Evolutionary conservation across 148 eudicot genomes (phyloP).

Genomic region (Tetragonia tetragonoides): DNA sequence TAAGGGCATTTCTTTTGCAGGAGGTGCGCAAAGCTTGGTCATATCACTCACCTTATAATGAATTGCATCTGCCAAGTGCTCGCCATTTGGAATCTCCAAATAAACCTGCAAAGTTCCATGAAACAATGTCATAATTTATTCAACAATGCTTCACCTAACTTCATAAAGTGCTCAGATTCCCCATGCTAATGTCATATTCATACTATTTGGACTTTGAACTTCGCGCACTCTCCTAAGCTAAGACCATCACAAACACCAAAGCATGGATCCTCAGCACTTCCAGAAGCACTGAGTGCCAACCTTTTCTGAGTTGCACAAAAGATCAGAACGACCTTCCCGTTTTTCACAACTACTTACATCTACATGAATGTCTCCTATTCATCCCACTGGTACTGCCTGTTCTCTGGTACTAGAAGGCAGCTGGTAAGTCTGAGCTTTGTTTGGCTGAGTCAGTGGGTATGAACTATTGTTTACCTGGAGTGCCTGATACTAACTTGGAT

Average conservation of each 20-base stretch:
- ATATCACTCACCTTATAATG: slow-evolving; percentile 59
- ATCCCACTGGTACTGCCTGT: not conserved
- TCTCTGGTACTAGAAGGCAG: not conserved
- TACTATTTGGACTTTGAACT: not conserved
- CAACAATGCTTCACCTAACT: not conserved
- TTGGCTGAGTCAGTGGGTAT: not conserved
- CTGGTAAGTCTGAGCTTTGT: not conserved
- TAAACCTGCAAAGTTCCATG: slow-evolving; percentile 58
- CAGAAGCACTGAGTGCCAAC: not conserved
- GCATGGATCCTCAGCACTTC: not conserved
- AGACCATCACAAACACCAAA: not conserved
- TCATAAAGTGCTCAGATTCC: not conserved
- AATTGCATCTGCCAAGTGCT: slow-evolving; percentile 67
- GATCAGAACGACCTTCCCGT: not conserved
- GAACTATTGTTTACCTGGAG: not conserved
- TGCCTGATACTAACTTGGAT: not conserved
- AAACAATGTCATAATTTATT: slow-evolving; percentile 9
- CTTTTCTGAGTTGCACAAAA: not conserved
- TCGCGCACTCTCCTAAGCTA: not conserved
- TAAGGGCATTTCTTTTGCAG: not conserved
- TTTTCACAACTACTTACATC: not conserved
- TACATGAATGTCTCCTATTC: not conserved
- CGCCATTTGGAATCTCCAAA: slow-evolving; percentile 83
- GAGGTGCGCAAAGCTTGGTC: not conserved
- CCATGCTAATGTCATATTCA: not conserved